These are phyloP conservation scores for Leccinum griseonigrum DNA, from an alignment of 1,284 basidiomycete genomes.

Conservation along the genomic window DNA sequence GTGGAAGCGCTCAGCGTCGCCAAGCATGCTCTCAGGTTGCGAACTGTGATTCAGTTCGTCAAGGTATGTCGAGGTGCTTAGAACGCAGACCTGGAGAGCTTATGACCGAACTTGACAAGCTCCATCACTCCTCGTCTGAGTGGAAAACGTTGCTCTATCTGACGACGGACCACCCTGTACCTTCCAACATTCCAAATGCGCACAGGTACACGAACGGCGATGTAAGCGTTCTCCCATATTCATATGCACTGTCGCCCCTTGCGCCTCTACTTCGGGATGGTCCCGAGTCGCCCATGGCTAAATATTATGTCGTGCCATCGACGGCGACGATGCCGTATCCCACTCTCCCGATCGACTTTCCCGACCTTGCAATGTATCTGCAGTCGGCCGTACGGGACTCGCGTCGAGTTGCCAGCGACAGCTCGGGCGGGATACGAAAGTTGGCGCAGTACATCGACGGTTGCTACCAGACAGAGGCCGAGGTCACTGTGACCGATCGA, in stretches of 20 bases:
- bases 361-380: constrained; percentile 70
- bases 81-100: background rate
- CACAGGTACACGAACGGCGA: constrained; percentile 55
- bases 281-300: constrained; percentile 59
- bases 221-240: constrained; percentile 64
- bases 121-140: constrained; percentile 52
- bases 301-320: constrained; percentile 66
- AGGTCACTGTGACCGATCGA: constrained; percentile 27
- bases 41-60: constrained; percentile 73
- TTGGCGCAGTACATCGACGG: constrained; percentile 50
- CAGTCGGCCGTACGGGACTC: constrained; percentile 68
- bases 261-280: constrained; percentile 62
- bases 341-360: constrained; percentile 67
- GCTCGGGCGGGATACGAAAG: constrained; percentile 56
- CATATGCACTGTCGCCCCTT: constrained; percentile 58
- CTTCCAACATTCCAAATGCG: constrained; percentile 41
- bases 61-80: constrained; percentile 43
- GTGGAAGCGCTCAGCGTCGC: constrained; percentile 59
- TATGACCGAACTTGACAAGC: constrained; percentile 35
- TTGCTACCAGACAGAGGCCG: constrained; percentile 54
- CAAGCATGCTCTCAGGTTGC: constrained; percentile 57
- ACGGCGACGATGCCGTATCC: constrained; percentile 60
- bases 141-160: constrained; percentile 77
- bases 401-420: constrained; percentile 55
- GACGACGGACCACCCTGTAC: constrained; percentile 64